Evolutionary conservation across 495 filamentous ascomycete species (phyloP), one percentile per base, ranked within the genome.

Genomic region (Haplographium delicatum): DNA sequence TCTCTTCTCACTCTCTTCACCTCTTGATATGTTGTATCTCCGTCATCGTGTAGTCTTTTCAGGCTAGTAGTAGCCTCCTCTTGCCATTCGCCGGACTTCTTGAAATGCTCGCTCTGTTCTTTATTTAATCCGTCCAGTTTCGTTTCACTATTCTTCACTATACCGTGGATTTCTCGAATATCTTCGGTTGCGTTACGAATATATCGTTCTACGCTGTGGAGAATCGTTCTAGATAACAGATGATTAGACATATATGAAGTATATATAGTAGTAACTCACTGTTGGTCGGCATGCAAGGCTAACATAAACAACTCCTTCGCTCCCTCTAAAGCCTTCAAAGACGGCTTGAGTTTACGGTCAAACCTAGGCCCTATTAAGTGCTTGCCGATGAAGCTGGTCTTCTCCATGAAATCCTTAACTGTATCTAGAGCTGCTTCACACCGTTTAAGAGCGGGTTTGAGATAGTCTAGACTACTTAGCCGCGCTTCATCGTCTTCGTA

Each of bases 401-500:
- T 42, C 13, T 23, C 38, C 38, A 51, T 16, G 22, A 43, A 33
- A 18, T 43, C 37, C 34, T 44, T 15, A 20, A 51, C 34, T 19
- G 26, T 43, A 43, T 51, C 8, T 15, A 51, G 48, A 15, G 48
- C 48, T 34, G 33, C 39, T 43, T 43, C 20, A 27, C 48, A 51
- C 16, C 28, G 37, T 44, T 34, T 28, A 16, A 51, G 38, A 23
- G 19, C 23, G 26, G 37, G 38, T 25, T 51, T 43, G 48, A 51
- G 48, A 20, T 43, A 25, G 4, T 51, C 38, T 13, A 51, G 26
- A 24, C 38, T 51, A n/a, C 38, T 44, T 15, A 51, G 48, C 26
- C 48, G 37, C 18, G 48, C 48, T 26, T 51, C 25, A 27, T 51
- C 38, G 48, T 51, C 48, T 35, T 51, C 48, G 38, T 51, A 28